Conservation (phyloP, 495 filamentous ascomycete species). For the Amniculicola lignicola region DNA sequence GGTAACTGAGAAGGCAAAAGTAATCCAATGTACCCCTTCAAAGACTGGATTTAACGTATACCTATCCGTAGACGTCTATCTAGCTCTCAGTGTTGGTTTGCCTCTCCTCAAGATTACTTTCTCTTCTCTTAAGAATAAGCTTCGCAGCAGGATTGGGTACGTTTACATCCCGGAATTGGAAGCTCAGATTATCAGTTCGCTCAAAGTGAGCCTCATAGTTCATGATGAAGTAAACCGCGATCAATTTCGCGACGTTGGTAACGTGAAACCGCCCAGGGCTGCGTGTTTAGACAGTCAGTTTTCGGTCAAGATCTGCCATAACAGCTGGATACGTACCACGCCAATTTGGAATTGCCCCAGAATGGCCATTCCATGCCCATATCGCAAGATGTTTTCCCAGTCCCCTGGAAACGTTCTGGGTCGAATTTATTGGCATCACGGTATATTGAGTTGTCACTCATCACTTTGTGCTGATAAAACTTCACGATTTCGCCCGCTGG, state of each 20-base stretch:
- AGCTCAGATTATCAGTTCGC: not conserved
- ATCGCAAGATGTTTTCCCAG: not conserved
- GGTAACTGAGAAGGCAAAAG: too few species aligned
- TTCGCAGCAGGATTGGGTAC: constrained; percentile 7
- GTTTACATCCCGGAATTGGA: not conserved
- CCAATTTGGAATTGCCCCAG: constrained; percentile 3
- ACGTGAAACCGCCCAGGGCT: constrained; percentile 8
- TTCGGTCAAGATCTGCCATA: not conserved
- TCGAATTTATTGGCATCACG: not conserved
- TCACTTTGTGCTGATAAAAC: constrained; percentile 1
- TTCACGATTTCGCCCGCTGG: constrained; percentile 1
- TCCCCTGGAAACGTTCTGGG: not conserved
- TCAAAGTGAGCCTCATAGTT: not conserved
- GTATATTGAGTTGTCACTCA: not conserved
- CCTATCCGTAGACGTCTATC: too few species aligned
- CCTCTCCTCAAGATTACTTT: too few species aligned
- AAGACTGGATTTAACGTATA: too few species aligned
- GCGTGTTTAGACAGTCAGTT: not conserved
- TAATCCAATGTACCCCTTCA: too few species aligned
- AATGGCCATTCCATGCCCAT: constrained; percentile 9
- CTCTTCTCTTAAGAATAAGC: too few species aligned
- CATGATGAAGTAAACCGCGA: not conserved
- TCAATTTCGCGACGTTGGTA: constrained; percentile 2
- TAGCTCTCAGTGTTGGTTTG: too few species aligned
- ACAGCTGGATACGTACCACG: constrained; percentile 2